These are phyloP conservation scores for Ogataea methanolica DNA, from an alignment of 805 yeast genomes.

Conservation along the genomic window DNA sequence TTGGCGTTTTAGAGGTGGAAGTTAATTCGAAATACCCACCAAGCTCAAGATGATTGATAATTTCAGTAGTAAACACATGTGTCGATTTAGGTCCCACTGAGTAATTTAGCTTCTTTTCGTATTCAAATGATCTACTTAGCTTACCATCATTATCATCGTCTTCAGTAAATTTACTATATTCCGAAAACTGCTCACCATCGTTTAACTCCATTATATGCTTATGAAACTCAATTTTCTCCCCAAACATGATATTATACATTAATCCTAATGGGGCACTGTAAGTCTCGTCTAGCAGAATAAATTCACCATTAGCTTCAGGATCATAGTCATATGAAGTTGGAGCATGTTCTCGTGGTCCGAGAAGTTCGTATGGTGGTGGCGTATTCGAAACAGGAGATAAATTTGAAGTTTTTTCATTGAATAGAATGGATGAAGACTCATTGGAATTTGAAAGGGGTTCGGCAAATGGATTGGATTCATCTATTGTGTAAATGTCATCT, in stretches of 20 bases:
- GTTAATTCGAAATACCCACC: constrained; percentile 54
- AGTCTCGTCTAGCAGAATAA: constrained; percentile 42
- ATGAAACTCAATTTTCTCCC: constrained; percentile 45
- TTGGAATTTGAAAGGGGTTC: constrained; percentile 10
- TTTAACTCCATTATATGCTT: constrained; percentile 35
- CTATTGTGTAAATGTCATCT: constrained; percentile 28
- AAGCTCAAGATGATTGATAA: constrained; percentile 50
- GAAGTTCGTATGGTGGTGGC: constrained; percentile 7
- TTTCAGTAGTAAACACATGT: constrained; percentile 54
- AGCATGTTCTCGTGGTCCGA: constrained; percentile 63
- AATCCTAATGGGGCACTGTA: constrained; percentile 75
- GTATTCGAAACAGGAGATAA: neutral
- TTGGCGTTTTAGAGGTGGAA: constrained; percentile 74
- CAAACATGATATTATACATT: constrained; percentile 66
- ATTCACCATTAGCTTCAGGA: constrained; percentile 45
- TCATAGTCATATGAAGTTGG: constrained; percentile 49
- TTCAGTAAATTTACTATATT: constrained; percentile 32
- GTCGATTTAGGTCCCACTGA: constrained; percentile 95
- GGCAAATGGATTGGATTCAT: constrained; percentile 25
- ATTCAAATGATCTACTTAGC: constrained; percentile 52
- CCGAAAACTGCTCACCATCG: constrained; percentile 44
- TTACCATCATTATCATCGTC: constrained; percentile 34
- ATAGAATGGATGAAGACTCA: constrained; percentile 15
- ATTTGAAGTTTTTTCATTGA: constrained; percentile 6
- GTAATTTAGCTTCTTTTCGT: constrained; percentile 69